Percentiles rank a stretch among this genome's conserved stretches.
Conservation (phyloP, 768 basidiomycete species). For the Leccinum disarticulatum region DNA sequence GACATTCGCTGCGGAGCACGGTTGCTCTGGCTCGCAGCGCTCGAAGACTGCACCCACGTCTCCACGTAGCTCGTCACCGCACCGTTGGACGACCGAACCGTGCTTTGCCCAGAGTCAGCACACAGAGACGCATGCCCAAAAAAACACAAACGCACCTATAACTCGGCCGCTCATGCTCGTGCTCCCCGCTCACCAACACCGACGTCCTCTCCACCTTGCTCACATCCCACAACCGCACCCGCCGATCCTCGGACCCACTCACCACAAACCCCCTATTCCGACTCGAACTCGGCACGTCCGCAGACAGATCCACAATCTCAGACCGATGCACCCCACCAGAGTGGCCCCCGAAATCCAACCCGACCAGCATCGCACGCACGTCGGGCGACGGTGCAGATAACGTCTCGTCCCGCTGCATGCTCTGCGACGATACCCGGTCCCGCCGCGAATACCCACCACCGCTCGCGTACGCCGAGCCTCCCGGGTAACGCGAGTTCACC, state of each 20-base stretch:
- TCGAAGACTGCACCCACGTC: conserved; percentile 53
- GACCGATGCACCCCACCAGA: conserved; percentile 46
- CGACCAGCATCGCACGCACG: conserved; percentile 67
- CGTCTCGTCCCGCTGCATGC: conserved; percentile 33
- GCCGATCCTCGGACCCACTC: conserved; percentile 88
- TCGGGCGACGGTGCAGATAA: conserved; percentile 57
- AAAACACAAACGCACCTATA: conserved; percentile 57
- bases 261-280: conserved; percentile 71
- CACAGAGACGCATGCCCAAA: no score
- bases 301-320: conserved; percentile 46
- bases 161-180: conserved; percentile 69
- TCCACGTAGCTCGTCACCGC: conserved; percentile 58
- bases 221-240: conserved; percentile 87
- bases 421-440: conserved; percentile 34
- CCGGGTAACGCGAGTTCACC: conserved; percentile 64
- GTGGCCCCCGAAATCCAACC: conserved; percentile 77
- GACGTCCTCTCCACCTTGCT: conserved; percentile 67
- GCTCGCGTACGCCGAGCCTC: conserved; percentile 28
- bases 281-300: conserved; percentile 39
- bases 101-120: conserved; percentile 24
- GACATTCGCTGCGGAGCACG: conserved; percentile 75
- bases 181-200: conserved; percentile 76
- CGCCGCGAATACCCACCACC: conserved; percentile 21
- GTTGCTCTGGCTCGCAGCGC: conserved; percentile 50
- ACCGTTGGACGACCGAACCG: conserved; percentile 37